Conservation (phyloP, 2,329 filamentous ascomycete genomes). For the Talaromyces marneffei region DNA sequence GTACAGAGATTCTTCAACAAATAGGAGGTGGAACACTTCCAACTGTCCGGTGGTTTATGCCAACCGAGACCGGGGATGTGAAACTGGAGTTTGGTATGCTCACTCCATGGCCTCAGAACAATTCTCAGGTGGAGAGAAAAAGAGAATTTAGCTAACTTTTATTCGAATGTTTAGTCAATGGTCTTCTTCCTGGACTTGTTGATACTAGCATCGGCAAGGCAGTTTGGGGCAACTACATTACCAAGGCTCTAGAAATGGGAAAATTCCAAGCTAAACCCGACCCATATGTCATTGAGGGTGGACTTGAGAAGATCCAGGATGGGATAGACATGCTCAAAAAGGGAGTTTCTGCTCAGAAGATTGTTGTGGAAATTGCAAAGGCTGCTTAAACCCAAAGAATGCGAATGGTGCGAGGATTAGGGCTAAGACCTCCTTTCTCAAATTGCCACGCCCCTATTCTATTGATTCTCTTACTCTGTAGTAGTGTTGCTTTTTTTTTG, state of each 20-base stretch:
- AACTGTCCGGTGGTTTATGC: constrained; percentile 1
- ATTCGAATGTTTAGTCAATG: neutral
- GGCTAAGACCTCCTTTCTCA: too few species aligned
- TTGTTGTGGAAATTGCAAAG: constrained; percentile 26
- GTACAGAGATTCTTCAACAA: neutral
- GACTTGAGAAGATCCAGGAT: constrained; percentile 32
- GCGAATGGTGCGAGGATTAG: neutral
- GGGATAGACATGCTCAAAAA: constrained; percentile 33
- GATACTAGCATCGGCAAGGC: constrained; percentile 15
- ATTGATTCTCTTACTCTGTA: too few species aligned
- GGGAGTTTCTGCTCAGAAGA: constrained; percentile 37
- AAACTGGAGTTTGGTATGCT: constrained; percentile 1
- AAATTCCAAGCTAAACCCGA: constrained; percentile 28
- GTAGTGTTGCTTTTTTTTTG: too few species aligned
- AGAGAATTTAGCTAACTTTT: neutral
- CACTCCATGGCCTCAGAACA: too few species aligned
- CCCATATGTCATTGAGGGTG: constrained; percentile 33
- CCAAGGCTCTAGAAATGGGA: constrained; percentile 25
- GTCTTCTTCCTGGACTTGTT: neutral
- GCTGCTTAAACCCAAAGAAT: neutral
- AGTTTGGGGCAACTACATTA: constrained; percentile 25
- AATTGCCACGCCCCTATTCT: neutral
- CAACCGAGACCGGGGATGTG: neutral
- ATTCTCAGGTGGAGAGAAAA: neutral
- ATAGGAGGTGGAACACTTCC: constrained; percentile 5